Base-by-base conservation (phyloP, 768 basidiomycete species). In the Cystobasidium tubakii region DNA sequence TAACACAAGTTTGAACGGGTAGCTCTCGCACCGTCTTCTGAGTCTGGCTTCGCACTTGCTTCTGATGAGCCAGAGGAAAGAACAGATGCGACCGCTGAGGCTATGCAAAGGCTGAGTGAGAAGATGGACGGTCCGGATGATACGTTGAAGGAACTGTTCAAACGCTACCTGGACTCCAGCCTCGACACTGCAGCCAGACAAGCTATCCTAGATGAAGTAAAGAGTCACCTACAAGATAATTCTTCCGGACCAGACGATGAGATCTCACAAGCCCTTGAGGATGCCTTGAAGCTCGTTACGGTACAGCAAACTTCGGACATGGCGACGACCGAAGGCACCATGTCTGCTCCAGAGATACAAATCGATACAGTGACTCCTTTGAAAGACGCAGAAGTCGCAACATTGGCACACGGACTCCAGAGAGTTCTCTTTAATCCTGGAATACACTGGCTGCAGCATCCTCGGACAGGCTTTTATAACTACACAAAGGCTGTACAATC, bases 401-500 rank as follows among this genome's bases (percentile, higher is more conserved):
- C 79, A 1, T 84, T 93, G 3, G 83, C 87, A 0, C 88, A 89
- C 75, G 86, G 86, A 13, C 82, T 92, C 6, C 86, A 88, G 46
- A 84, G 88, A 1, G 88, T 88, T 0, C 81, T 92, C 43, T 90
- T 90, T 84, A 90, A 88, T 89, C 90, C 78, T 62, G 86, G 83
- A 12, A 88, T 94, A 0, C 90, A 92, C 77, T 91, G 91, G 88
- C 82, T 96, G 1, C 87, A 87, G 77, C 92, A 98, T 79, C 90
- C 91, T 0, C 85, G 90, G 21, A 90, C 92, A 0, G 85, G 87
- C 4, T 88, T 91, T 17, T 94, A 90, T 82, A 94, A 94, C 79
- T 97, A 92, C 79, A 81, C 87, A 12, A 75, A 87, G 1, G 86
- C 85, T 79, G 82, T 96, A 3, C 86, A 90, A 81, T 80, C 81